Base-by-base conservation (phyloP, 768 basidiomycete genomes). In the Cantharellus anzutake region DNA sequence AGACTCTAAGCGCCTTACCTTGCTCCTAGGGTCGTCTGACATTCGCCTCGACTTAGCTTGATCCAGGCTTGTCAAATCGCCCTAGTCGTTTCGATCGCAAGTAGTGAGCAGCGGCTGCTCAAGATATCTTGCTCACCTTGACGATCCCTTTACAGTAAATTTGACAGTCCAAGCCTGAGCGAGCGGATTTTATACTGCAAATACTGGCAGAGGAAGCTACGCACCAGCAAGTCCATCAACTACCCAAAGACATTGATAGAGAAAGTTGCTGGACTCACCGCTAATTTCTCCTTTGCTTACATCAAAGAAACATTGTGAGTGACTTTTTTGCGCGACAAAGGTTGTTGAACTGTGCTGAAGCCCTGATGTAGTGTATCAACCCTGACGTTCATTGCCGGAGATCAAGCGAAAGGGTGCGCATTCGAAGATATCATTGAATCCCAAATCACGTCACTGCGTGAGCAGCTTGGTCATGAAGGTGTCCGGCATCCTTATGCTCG, bases 71-170 rank as follows among this genome's bases (percentile, higher is more conserved):
- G 61, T 82, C 84, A 63, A 78, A 73, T 48, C 78, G 89, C 20
- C 88, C 88, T 4, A 87, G 84, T 65, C 79, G 88, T 42, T 91
- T 91, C 64, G 88, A 91, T 67, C 75, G 89, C 58, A 88, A 90
- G 73, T 89, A 81, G 86, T 85, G 64, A 62, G 84, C 76, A 4
- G 29, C 35, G 2, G 39, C 38, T 41, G 34, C 51, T 59, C 20
- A 35, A 59, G 39, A 14, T 34, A 5, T 37, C 11, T 55, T 0
- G 14, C 38, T 37, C 52, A 55, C 52, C 52, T 11, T 11, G 11
- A 55, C 52, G 7, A 34, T 39, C 48, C n/a, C 41, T 48, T 35
- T 56, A 20, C 51, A 34, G 16, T 35, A 11, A 51, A 58, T 92
- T 90, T 67, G 78, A 83, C 52, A 79, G 86, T 65, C 89, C 89